Percentiles rank a stretch among this genome's conserved stretches.
Conservation (phyloP, 2,329 filamentous ascomycete species). For the Berkeleyomyces rouxiae region DNA sequence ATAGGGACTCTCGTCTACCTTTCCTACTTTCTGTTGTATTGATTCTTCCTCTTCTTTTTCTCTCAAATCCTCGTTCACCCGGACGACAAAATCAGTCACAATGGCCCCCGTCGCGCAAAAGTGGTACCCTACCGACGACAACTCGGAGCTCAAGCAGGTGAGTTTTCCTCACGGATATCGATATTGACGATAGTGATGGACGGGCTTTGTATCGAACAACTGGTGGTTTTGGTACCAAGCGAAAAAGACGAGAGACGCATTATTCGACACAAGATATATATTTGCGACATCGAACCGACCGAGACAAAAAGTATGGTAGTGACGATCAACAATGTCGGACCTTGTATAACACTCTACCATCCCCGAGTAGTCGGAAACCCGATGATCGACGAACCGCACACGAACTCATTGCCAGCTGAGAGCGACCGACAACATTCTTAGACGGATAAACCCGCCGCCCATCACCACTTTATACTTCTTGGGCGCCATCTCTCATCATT, state of each 20-base stretch:
- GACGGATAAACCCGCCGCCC: too few species aligned
- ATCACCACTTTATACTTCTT: too few species aligned
- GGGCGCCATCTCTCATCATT: background rate
- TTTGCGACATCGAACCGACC: background rate
- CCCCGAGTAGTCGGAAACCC: too few species aligned
- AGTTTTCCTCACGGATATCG: slow-evolving; percentile 28
- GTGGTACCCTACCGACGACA: slow-evolving; percentile 96
- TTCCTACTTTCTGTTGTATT: slow-evolving; percentile 14
- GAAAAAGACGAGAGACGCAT: background rate
- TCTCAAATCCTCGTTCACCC: slow-evolving; percentile 13
- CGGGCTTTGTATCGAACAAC: background rate
- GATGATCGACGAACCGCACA: too few species aligned
- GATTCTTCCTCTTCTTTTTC: slow-evolving; percentile 13
- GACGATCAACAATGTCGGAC: background rate
- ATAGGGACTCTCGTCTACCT: slow-evolving; percentile 18
- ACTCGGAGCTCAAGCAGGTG: slow-evolving; percentile 83
- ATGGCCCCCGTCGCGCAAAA: slow-evolving; percentile 76
- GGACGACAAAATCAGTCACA: slow-evolving; percentile 24
- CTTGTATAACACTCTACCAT: too few species aligned
- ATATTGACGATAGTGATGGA: slow-evolving; percentile 17
- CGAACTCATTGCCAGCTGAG: too few species aligned
- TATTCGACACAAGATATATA: background rate
- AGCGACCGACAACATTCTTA: too few species aligned
- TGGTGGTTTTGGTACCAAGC: background rate
- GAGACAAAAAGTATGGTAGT: background rate